These are phyloP conservation scores for Eutrema japonicum DNA, from an alignment of 345 rosid genomes.

Conservation along the genomic window DNA sequence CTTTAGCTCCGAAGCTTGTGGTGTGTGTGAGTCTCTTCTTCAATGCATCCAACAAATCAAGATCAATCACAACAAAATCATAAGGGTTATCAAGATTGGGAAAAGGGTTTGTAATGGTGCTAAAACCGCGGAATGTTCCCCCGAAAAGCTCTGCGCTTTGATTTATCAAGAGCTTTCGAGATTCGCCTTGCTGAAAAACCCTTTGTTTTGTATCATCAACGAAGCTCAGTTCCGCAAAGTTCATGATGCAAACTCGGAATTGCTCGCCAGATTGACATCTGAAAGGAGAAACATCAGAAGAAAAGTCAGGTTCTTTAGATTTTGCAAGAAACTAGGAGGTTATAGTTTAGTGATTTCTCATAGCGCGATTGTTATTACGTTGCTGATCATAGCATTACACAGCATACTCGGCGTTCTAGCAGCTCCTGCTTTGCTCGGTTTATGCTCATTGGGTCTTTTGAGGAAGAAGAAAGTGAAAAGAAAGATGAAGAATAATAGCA, in stretches of 20 bases:
- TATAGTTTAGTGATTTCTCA: constrained; percentile 53
- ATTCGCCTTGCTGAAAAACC: constrained; percentile 57
- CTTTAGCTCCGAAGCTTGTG: constrained; percentile 59
- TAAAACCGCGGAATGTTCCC: constrained; percentile 22
- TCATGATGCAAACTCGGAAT: constrained; percentile 50
- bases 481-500: constrained; percentile 13
- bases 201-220: constrained; percentile 51
- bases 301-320: constrained; percentile 48
- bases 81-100: constrained; percentile 54
- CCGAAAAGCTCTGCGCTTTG: constrained; percentile 24
- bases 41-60: constrained; percentile 60
- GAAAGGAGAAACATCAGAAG: constrained; percentile 53
- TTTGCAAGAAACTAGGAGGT: constrained; percentile 55
- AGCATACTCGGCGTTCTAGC: constrained; percentile 61
- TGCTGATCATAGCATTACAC: constrained; percentile 64
- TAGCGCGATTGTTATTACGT: constrained; percentile 46
- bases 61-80: constrained; percentile 53
- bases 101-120: constrained; percentile 39
- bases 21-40: constrained; percentile 66
- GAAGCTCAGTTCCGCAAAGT: constrained; percentile 43
- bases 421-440: constrained; percentile 60
- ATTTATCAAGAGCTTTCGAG: constrained; percentile 59
- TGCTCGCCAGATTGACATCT: constrained; percentile 55
- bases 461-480: constrained; percentile 49
- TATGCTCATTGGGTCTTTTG: constrained; percentile 45